Percentiles rank a stretch among this genome's conserved stretches.
phyloP scores from a whole-genome alignment of 2,329 filamentous ascomycete species.

The Penicillium sp. region DNA sequence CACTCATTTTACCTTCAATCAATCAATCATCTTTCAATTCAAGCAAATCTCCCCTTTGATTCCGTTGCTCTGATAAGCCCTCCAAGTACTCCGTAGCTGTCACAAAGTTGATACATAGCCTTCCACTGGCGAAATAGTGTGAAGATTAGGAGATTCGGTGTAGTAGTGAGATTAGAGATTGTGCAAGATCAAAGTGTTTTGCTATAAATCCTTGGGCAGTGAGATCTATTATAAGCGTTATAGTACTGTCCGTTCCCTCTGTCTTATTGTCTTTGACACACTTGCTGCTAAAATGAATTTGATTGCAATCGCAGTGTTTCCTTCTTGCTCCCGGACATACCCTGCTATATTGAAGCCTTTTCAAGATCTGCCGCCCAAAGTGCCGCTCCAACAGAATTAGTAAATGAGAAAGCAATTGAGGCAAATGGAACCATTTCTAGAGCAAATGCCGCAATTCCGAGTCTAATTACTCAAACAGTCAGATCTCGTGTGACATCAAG shows the following conservation, averaged over 20 bases:
- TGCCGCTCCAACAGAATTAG: slow-evolving; percentile 88
- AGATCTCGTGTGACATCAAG: neutral
- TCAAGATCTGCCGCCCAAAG: slow-evolving; percentile 94
- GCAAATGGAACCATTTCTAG: slow-evolving; percentile 84
- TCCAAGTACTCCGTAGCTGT: no score
- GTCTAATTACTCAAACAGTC: slow-evolving; percentile 40
- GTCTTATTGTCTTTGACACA: no score
- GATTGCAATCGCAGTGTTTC: neutral
- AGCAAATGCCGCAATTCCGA: slow-evolving; percentile 79
- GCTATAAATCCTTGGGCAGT: no score
- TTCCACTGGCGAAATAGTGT: neutral
- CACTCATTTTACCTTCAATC: no score
- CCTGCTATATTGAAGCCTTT: slow-evolving; percentile 43
- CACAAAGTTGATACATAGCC: no score
- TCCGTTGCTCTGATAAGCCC: no score
- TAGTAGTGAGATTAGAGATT: neutral
- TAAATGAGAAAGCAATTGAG: slow-evolving; percentile 86
- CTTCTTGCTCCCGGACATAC: neutral
- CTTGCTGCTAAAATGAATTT: neutral
- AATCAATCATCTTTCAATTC: no score
- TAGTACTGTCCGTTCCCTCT: no score
- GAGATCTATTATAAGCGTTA: no score
- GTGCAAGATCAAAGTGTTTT: no score
- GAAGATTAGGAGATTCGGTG: no score
- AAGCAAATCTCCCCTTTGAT: no score